Evolutionary conservation across 2,329 filamentous ascomycete genomes (phyloP).

Genomic region (Claviceps paspali): DNA sequence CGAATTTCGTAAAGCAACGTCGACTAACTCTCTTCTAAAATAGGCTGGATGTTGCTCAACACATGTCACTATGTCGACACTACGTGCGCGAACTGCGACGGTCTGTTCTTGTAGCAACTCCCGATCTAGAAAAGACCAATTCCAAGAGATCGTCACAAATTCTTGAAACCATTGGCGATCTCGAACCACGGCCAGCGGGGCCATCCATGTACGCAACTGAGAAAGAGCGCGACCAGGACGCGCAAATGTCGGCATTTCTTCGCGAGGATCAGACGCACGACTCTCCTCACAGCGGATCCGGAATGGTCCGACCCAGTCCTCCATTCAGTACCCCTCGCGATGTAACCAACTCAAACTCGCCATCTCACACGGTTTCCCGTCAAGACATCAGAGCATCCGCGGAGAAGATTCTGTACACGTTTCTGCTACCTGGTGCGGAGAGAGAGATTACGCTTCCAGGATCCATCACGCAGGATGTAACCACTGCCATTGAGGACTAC

Average conservation of each 20-base stretch:
- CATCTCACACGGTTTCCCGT: slow-evolving; percentile 68
- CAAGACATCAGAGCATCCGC: slow-evolving; percentile 85
- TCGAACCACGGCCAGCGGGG: slow-evolving; percentile 41
- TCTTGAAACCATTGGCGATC: slow-evolving; percentile 57
- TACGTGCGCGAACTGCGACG: slow-evolving; percentile 91
- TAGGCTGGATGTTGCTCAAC: slow-evolving; percentile 97
- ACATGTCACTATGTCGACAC: slow-evolving; percentile 93
- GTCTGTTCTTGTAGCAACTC: slow-evolving; percentile 84
- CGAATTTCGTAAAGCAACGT: too few relatives aligned
- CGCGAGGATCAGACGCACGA: slow-evolving; percentile 49
- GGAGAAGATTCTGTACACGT: slow-evolving; percentile 98
- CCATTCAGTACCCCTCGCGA: slow-evolving; percentile 46
- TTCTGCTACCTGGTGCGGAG: slow-evolving; percentile 85
- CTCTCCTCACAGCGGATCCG: slow-evolving; percentile 35
- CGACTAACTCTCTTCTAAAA: neutral
- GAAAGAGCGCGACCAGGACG: slow-evolving; percentile 67
- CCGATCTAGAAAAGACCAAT: slow-evolving; percentile 65
- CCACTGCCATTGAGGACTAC: slow-evolving; percentile 74
- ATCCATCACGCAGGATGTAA: slow-evolving; percentile 73
- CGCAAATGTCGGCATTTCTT: slow-evolving; percentile 81
- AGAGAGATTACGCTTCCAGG: slow-evolving; percentile 89
- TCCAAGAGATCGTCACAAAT: slow-evolving; percentile 77
- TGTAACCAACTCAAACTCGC: slow-evolving; percentile 64
- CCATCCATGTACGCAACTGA: slow-evolving; percentile 49
- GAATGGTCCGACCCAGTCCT: slow-evolving; percentile 31